A percentile compares a stretch with the other conserved stretches of the same genome.
Conservation (phyloP, 345 rosid genomes). For the Microcos paniculata region DNA sequence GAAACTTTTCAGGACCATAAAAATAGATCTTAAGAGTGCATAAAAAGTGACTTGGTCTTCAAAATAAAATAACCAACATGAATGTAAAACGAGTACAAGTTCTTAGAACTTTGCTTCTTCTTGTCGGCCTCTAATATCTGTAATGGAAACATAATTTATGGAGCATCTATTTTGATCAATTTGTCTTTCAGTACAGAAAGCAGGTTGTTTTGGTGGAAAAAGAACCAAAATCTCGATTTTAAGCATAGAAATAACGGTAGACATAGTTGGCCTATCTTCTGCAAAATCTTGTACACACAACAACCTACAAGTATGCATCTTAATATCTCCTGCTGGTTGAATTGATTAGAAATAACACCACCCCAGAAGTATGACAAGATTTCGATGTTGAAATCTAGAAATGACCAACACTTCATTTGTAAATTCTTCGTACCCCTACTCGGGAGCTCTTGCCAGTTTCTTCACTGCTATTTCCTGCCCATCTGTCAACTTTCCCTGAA, state of each 20-base stretch:
- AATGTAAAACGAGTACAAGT: not conserved
- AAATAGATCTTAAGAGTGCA: not conserved
- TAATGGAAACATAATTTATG: not conserved
- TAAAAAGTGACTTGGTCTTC: not conserved
- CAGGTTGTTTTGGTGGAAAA: constrained; percentile 17
- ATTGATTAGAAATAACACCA: constrained; percentile 5
- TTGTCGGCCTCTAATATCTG: not conserved
- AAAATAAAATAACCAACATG: not conserved
- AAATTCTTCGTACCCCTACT: constrained; percentile 33
- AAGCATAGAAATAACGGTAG: constrained; percentile 21
- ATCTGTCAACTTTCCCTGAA: constrained; percentile 18
- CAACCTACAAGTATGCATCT: constrained; percentile 22
- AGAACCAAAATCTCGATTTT: constrained; percentile 19
- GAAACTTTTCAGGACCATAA: not conserved
- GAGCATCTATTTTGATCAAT: not conserved
- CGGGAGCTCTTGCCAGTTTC: constrained; percentile 26
- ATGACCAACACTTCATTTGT: constrained; percentile 36
- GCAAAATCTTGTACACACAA: constrained; percentile 18
- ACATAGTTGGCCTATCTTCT: constrained; percentile 11
- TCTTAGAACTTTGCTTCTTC: not conserved
- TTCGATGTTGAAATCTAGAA: constrained; percentile 38
- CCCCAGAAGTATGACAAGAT: constrained; percentile 31
- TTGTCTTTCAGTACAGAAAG: constrained; percentile 5
- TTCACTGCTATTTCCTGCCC: constrained; percentile 40
- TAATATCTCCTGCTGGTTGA: constrained; percentile 5